phyloP scores from a whole-genome alignment of 257 asterid genomes.

The Solanum ossicruentum region DNA sequence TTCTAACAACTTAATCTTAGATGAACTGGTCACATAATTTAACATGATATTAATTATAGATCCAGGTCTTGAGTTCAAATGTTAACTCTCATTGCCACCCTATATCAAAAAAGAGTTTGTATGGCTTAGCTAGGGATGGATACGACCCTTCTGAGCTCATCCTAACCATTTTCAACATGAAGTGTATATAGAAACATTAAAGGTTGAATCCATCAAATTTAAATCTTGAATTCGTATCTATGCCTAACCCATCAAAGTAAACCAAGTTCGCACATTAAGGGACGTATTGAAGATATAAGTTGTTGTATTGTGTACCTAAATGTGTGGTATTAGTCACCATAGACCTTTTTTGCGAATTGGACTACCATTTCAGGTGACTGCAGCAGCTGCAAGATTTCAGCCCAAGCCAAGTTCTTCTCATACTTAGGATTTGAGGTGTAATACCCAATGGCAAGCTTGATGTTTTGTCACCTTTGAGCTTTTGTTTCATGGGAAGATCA shows the following conservation, averaged over 20 bases:
- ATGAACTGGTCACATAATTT: neutral
- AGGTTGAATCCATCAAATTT: neutral
- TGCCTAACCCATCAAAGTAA: neutral
- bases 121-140: neutral
- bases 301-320: neutral
- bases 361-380: constrained; percentile 10
- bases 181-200: neutral
- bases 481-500: constrained; percentile 14
- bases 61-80: neutral
- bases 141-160: neutral
- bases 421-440: constrained; percentile 7
- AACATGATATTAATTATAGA: neutral
- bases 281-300: neutral
- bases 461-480: constrained; percentile 7
- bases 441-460: constrained; percentile 9
- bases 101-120: neutral
- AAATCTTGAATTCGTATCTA: neutral
- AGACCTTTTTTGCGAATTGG: constrained; percentile 2
- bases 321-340: constrained; percentile 2
- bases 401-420: constrained; percentile 15
- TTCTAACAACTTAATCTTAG: neutral
- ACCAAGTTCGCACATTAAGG: neutral
- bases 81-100: neutral
- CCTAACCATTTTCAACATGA: neutral
- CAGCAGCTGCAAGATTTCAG: constrained; percentile 12